These are phyloP conservation scores for Suillus ampliporus DNA, from an alignment of 768 basidiomycete genomes.

Conservation along the genomic window DNA sequence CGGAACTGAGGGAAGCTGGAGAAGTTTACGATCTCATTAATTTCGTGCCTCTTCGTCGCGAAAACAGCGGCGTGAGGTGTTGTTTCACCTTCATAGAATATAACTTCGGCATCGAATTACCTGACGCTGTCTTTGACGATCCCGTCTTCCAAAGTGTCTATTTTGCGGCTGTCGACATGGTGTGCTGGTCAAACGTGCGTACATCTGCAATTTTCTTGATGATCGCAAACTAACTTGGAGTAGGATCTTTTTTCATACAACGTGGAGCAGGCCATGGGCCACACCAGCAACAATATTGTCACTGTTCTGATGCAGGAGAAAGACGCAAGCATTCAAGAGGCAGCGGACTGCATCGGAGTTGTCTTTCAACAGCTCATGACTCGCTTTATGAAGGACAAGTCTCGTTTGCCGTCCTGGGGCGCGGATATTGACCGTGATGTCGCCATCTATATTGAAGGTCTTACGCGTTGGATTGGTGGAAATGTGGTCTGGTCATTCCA, in stretches of 20 bases:
- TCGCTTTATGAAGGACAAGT: conserved; percentile 51
- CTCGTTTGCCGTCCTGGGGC: conserved; percentile 56
- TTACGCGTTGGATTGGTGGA: conserved; percentile 66
- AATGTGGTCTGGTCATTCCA: conserved; percentile 77
- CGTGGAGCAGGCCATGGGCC: conserved; percentile 71
- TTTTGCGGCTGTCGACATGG: conserved; percentile 65
- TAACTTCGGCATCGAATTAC: conserved; percentile 64
- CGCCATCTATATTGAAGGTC: conserved; percentile 54
- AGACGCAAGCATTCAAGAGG: conserved; percentile 59
- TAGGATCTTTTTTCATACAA: conserved; percentile 77
- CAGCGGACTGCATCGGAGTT: conserved; percentile 59
- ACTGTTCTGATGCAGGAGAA: conserved; percentile 68
- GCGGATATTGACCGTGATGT: conserved; percentile 55
- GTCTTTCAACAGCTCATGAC: conserved; percentile 58
- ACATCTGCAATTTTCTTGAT: not conserved
- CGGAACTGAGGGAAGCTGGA: conserved; percentile 61
- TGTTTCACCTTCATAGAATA: conserved; percentile 70
- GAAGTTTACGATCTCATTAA: conserved; percentile 57
- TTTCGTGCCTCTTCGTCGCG: conserved; percentile 65
- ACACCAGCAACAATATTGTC: conserved; percentile 69
- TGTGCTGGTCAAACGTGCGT: conserved; percentile 75
- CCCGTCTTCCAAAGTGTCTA: conserved; percentile 58
- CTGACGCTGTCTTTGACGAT: conserved; percentile 64
- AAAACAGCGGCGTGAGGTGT: conserved; percentile 72
- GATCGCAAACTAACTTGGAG: not conserved